Conservation (phyloP, 306 rosid genomes). For the Dicorynia guianensis region DNA sequence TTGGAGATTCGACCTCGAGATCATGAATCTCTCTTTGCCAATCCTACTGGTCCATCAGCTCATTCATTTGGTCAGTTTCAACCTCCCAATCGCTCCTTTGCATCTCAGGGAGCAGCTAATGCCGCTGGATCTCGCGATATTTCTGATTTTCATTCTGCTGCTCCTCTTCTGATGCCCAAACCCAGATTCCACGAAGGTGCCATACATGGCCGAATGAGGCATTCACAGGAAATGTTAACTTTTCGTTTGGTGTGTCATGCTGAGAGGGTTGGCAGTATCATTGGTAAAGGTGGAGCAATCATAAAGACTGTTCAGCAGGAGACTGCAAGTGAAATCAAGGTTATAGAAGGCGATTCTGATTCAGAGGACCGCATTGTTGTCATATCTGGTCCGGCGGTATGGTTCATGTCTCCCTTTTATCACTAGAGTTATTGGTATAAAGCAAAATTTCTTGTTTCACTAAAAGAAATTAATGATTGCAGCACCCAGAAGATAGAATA, state of each 20-base stretch:
- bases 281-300: conserved; percentile 90
- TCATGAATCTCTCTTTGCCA: conserved; percentile 51
- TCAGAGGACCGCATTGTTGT: conserved; percentile 76
- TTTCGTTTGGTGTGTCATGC: conserved; percentile 78
- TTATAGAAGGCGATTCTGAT: conserved; percentile 66
- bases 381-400: conserved; percentile 91
- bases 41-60: conserved; percentile 58
- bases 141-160: conserved; percentile 57
- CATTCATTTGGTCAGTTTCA: conserved; percentile 60
- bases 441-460: conserved; percentile 30
- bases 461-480: conserved; percentile 52
- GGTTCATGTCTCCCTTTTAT: conserved; percentile 40
- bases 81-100: conserved; percentile 52
- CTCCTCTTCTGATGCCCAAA: conserved; percentile 43
- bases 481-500: conserved; percentile 95
- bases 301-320: conserved; percentile 77
- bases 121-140: conserved; percentile 60
- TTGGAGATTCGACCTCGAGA: conserved; percentile 72
- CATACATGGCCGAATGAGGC: conserved; percentile 64
- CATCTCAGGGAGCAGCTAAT: conserved; percentile 55
- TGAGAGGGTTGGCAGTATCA: conserved; percentile 84
- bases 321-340: conserved; percentile 86
- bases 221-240: conserved; percentile 70
- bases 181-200: conserved; percentile 73
- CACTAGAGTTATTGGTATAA: conserved; percentile 28